These are phyloP conservation scores for Chytriomyces sp. DNA, from an alignment of 192 early-diverging fungal species.

Conservation along the genomic window DNA sequence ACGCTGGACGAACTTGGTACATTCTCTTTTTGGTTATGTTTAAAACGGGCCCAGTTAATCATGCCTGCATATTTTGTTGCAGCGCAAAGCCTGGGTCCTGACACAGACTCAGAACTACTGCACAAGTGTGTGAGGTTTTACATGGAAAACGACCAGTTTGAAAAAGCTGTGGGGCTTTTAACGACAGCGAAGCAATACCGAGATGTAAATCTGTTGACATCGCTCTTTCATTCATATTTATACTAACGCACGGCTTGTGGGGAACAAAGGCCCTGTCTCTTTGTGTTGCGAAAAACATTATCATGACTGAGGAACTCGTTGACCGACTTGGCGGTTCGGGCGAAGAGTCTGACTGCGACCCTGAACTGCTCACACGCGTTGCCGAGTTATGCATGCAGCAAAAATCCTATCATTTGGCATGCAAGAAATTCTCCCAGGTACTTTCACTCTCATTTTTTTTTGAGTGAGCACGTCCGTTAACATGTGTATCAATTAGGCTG, in stretches of 20 bases:
- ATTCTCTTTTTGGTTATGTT: neutral
- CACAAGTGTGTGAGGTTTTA: constrained; percentile 40
- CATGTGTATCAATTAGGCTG: constrained; percentile 39
- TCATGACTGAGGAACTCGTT: constrained; percentile 51
- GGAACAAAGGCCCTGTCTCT: constrained; percentile 39
- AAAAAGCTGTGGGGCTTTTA: constrained; percentile 44
- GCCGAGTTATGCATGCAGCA: constrained; percentile 54
- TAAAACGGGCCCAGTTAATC: constrained; percentile 2
- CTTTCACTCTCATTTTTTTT: neutral
- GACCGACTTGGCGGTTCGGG: constrained; percentile 38
- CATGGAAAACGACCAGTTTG: constrained; percentile 37
- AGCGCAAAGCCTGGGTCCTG: constrained; percentile 42
- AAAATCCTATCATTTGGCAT: constrained; percentile 53
- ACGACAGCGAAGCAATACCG: constrained; percentile 43
- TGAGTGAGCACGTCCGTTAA: neutral
- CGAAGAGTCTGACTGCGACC: constrained; percentile 19
- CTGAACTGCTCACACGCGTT: constrained; percentile 33
- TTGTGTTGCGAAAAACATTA: constrained; percentile 46
- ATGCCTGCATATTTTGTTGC: neutral
- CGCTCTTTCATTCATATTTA: neutral
- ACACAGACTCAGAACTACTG: constrained; percentile 44
- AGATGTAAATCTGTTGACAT: constrained; percentile 37
- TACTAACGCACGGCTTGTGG: neutral
- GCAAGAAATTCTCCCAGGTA: constrained; percentile 59
- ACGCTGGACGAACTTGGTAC: constrained; percentile 54